Evolutionary conservation across 2,329 filamentous ascomycete genomes (phyloP).

Genomic region (Alternaria metachromatica): DNA sequence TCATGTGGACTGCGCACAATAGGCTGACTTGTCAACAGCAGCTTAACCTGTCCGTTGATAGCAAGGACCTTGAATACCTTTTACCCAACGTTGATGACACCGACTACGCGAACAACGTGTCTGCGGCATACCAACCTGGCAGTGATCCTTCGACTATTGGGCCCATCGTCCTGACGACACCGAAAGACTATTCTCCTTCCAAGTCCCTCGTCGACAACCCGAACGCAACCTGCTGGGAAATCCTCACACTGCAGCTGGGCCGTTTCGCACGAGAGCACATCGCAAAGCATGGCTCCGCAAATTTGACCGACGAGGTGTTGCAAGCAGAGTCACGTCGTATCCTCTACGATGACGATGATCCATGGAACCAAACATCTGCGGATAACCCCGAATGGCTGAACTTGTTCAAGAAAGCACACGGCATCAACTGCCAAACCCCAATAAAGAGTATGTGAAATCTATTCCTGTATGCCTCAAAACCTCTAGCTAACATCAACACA

Average conservation of each 20-base stretch:
- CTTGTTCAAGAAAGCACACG: conserved; percentile 58
- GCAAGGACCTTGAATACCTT: conserved; percentile 35
- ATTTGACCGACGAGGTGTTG: conserved; percentile 58
- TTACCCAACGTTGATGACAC: conserved; percentile 20
- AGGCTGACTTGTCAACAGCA: conserved; percentile 27
- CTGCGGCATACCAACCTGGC: conserved; percentile 23
- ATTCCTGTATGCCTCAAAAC: neutral
- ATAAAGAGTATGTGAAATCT: conserved; percentile 8
- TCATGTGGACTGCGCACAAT: neutral
- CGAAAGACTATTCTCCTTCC: conserved; percentile 19
- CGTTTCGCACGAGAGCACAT: conserved; percentile 52
- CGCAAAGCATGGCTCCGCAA: conserved; percentile 42
- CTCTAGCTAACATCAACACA: neutral
- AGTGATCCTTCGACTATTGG: conserved; percentile 19
- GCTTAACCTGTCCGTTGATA: conserved; percentile 19
- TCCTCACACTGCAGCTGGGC: conserved; percentile 56
- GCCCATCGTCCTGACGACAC: conserved; percentile 27
- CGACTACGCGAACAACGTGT: conserved; percentile 14
- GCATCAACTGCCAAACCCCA: conserved; percentile 35
- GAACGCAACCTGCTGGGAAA: conserved; percentile 57
- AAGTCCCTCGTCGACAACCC: conserved; percentile 16
- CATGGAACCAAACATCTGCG: conserved; percentile 54
- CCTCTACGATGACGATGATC: conserved; percentile 57
- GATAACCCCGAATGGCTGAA: conserved; percentile 56
- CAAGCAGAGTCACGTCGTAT: conserved; percentile 57